Base-by-base conservation (phyloP, 2,329 filamentous ascomycete genomes). In the Clarireedia hainanense region DNA sequence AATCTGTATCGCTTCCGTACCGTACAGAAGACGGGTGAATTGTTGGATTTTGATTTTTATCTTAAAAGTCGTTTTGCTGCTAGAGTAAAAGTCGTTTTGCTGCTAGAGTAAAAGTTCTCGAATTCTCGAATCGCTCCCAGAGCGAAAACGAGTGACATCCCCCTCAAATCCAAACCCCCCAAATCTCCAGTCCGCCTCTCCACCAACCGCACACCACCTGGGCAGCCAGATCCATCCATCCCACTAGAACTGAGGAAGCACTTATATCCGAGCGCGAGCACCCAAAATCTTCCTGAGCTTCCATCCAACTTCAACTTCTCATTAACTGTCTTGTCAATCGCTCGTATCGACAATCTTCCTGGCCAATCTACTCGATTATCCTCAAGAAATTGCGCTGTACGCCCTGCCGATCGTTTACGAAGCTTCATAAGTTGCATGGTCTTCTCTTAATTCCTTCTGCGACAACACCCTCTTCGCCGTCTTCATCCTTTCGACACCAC, bases 341-440 rank as follows among this genome's bases (percentile, higher is more conserved):
- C 47, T 64, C 63, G 60, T 63, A 62, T 64, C 60, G 46, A 58
- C 59, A 60, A 63, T 55, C 52, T 51, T 49, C 42, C 48, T 27
- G 37, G 26, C 54, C 50, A 39, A 57, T 58, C 46, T 46, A 52
- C 48, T 47, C 43, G 37, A 24, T 27, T 50, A 46, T 37, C 47
- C 27, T 46, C 27, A 36, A 24, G 37, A 42, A 43, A 43, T 50
- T 55, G 46, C 26, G 5, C 26, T 26, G 24, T 37, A 50, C 52
- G 23, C 34, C 36, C 48, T 17, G 36, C 14, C 26, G 14, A 50
- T 54, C 37, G 26, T 49, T 36, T 39, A 57, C 50, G 56, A 50
- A 43, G 60, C 58, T 64, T 58, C 37, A 57, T 50, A 60, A 61
- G 14, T 62, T 63, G 58, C 58, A 65, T 60, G 62, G 60, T 54